Base-by-base conservation (phyloP, 306 rosid species). In the Glycine soja region DNA sequence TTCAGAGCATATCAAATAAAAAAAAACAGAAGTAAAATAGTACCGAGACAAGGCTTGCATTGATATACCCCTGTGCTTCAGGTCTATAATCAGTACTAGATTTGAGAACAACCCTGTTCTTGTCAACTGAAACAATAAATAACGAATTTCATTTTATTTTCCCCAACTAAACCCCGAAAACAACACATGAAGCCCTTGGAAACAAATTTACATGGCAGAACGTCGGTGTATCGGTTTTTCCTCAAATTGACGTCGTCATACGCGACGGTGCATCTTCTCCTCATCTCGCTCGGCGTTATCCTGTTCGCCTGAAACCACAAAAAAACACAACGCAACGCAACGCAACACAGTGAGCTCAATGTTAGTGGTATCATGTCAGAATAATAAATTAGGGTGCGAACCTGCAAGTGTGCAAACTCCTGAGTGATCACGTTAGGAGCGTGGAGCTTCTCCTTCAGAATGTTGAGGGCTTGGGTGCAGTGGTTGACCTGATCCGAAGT, bases 1-100 rank as follows among this genome's bases (percentile, higher is more conserved):
- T 14, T 8, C 9, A 64, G 15, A 74, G 50, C 75, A 63, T 19
- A 79, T 18, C 40, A 81, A 40, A 45, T 48, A 81, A 57, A 40
- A 80, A 66, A 57, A 38, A 66, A n/a, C 50, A 18, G 34, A 40
- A 65, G 13, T 12, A 72, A 48, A 70, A n/a, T 30, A 8, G 10
- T 88, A 93, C 97, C 88, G 85, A 72, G 64, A 95, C 72, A n/a
- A 88, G 50, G 94, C 97, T 95, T 47, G 97, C 99, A 85, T 95
- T 95, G 83, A 95, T 88, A 86, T 93, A 93, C 61, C 99, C 98
- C 84, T 57, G 83, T 15, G 98, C 97, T 10, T 87, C 78, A 76
- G 93, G 90, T 81, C 98, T 93, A 78, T 95, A 93, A 88, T 95
- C 98, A 57, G 86, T 74, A 72, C 94, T 87, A 0, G 91, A 90